These are phyloP conservation scores for Alternaria metachromatica DNA, from an alignment of 2,329 filamentous ascomycete genomes.

Conservation along the genomic window DNA sequence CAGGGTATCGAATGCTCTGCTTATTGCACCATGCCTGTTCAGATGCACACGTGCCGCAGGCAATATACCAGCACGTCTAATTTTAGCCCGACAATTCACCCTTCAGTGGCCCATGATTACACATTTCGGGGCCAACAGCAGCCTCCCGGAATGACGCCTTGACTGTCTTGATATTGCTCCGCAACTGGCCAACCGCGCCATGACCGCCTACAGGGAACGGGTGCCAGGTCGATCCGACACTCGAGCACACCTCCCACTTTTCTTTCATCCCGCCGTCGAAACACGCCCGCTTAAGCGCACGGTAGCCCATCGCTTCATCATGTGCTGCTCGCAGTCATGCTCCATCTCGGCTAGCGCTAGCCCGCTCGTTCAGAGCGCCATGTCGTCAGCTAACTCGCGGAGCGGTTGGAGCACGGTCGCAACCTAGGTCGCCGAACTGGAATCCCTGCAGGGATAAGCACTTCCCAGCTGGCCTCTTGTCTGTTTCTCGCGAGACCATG, in stretches of 20 bases:
- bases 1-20: slow-evolving; percentile 24
- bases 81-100: slow-evolving; percentile 34
- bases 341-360: slow-evolving; percentile 38
- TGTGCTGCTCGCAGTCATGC: slow-evolving; percentile 37
- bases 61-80: slow-evolving; percentile 41
- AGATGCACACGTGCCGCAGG: slow-evolving; percentile 43
- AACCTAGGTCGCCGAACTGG: slow-evolving; percentile 38
- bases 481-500: slow-evolving; percentile 12
- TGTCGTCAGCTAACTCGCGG: slow-evolving; percentile 36
- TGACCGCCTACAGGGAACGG: slow-evolving; percentile 31
- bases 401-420: slow-evolving; percentile 35
- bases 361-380: slow-evolving; percentile 32
- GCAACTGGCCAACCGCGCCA: slow-evolving; percentile 15
- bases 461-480: slow-evolving; percentile 16
- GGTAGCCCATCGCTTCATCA: slow-evolving; percentile 34
- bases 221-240: slow-evolving; percentile 18
- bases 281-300: slow-evolving; percentile 35
- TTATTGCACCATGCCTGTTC: slow-evolving; percentile 37
- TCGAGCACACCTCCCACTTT: slow-evolving; percentile 11
- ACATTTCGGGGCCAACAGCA: slow-evolving; percentile 35
- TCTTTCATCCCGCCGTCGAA: slow-evolving; percentile 22
- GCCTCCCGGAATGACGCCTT: slow-evolving; percentile 16
- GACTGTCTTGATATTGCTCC: slow-evolving; percentile 18
- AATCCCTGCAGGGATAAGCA: slow-evolving; percentile 28
- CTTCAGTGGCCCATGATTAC: slow-evolving; percentile 19